A percentile compares a stretch with the other conserved stretches of the same genome.
Evolutionary conservation across 306 rosid genomes (phyloP).

Genomic region (Cicer chorassanicum): DNA sequence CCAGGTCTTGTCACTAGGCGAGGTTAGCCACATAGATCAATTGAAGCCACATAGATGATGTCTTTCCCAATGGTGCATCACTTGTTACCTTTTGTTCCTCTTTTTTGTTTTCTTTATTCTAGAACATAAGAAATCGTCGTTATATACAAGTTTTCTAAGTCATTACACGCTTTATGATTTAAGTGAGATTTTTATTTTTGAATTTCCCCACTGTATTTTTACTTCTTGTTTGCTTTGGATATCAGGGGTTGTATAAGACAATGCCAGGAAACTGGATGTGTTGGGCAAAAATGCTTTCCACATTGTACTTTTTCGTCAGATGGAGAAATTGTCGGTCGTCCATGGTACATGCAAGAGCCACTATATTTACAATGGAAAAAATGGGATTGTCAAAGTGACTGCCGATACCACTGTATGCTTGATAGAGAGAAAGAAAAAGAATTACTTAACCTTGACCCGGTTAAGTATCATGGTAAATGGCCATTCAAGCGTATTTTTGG

Average conservation of each 20-base stretch:
- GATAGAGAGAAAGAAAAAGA: conserved; percentile 72
- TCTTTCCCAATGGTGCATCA: neutral
- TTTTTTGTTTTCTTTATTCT: neutral
- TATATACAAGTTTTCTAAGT: conserved; percentile 1
- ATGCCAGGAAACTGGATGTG: conserved; percentile 79
- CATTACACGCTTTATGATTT: neutral
- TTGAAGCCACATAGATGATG: neutral
- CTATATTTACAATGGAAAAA: conserved; percentile 77
- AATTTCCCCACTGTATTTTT: neutral
- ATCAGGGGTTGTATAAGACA: conserved; percentile 63
- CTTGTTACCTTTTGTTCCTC: neutral
- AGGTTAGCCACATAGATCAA: neutral
- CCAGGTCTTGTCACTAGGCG: neutral
- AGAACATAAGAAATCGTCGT: neutral
- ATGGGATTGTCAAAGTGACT: conserved; percentile 78
- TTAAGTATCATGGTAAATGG: conserved; percentile 91
- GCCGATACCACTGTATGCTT: conserved; percentile 79
- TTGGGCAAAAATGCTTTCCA: conserved; percentile 69
- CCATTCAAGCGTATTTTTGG: conserved; percentile 77
- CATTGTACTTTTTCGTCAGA: conserved; percentile 61
- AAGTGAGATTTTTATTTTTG: neutral
- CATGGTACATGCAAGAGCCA: conserved; percentile 79
- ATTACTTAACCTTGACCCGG: conserved; percentile 55
- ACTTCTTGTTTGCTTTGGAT: conserved; percentile 28
- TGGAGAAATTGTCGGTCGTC: conserved; percentile 55